Evolutionary conservation across 352 stramenopile species (phyloP).

Genomic region (Salisapilia sapeloensis): DNA sequence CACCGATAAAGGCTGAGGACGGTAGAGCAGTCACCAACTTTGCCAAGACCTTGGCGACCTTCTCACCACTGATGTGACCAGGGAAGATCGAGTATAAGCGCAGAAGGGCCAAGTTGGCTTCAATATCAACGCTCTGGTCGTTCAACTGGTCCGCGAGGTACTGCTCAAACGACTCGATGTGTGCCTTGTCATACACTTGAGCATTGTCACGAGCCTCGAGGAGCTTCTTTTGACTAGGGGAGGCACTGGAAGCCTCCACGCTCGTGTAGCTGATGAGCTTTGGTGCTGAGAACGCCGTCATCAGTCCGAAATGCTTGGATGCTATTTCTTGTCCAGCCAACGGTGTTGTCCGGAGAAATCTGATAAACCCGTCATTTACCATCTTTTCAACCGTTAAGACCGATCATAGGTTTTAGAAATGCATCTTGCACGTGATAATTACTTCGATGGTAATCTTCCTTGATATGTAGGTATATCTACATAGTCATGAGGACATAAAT

Average conservation of each 20-base stretch:
- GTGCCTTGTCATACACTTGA: slow-evolving; percentile 24
- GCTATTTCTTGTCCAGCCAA: no score
- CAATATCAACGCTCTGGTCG: slow-evolving; percentile 36
- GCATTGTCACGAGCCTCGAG: slow-evolving; percentile 20
- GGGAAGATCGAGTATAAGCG: slow-evolving; percentile 75
- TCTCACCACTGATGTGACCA: slow-evolving; percentile 21
- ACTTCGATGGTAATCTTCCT: no score
- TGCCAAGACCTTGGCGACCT: slow-evolving; percentile 45
- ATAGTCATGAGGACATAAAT: no score
- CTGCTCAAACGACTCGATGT: slow-evolving; percentile 31
- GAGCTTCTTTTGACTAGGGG: slow-evolving; percentile 37
- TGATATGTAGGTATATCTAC: no score
- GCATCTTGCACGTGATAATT: no score
- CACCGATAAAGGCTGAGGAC: slow-evolving; percentile 63
- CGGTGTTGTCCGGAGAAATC: no score
- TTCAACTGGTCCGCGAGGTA: slow-evolving; percentile 66
- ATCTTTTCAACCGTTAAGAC: no score
- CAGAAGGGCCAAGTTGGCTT: slow-evolving; percentile 64
- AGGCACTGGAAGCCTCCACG: slow-evolving; percentile 14
- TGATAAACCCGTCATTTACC: no score
- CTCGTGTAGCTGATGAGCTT: slow-evolving; percentile 45
- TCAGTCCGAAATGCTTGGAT: no score
- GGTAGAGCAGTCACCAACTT: slow-evolving; percentile 52
- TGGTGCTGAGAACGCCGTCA: slow-evolving; percentile 46
- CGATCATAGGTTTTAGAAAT: no score